Conservation (phyloP, 179 eudicot genomes). For the Patellifolia procumbens region DNA sequence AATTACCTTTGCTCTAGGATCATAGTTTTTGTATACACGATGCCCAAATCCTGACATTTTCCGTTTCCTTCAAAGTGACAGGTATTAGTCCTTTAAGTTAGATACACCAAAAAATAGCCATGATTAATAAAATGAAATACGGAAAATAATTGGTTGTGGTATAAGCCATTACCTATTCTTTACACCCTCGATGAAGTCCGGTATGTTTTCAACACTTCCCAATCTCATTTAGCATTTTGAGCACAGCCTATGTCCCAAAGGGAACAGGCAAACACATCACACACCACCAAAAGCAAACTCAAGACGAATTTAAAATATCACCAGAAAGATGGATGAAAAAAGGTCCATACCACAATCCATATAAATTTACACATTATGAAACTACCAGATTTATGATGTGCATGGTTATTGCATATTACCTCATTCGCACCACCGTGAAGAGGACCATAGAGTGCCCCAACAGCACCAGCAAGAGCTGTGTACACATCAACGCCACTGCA, state of each 20-base stretch:
- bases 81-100: neutral
- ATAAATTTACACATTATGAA: neutral
- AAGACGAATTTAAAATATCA: neutral
- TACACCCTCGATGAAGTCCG: slow-evolving; percentile 96
- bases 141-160: neutral
- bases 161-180: slow-evolving; percentile 72
- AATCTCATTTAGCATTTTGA: slow-evolving; percentile 92
- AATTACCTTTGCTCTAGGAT: slow-evolving; percentile 95
- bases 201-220: slow-evolving; percentile 89
- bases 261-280: slow-evolving; percentile 15
- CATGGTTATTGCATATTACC: slow-evolving; percentile 42
- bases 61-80: slow-evolving; percentile 61
- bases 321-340: neutral
- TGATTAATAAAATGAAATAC: neutral
- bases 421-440: slow-evolving; percentile 99
- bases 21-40: slow-evolving; percentile 95
- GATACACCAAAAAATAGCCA: neutral
- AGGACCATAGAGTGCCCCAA: slow-evolving; percentile 98
- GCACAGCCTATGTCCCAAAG: slow-evolving; percentile 66
- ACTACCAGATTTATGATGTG: neutral
- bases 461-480: slow-evolving; percentile 98
- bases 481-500: slow-evolving; percentile 98
- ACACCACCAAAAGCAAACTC: neutral
- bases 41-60: slow-evolving; percentile 99
- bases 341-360: neutral